Evolutionary conservation across 306 rosid genomes (phyloP), one percentile per base, ranked within the genome.

Genomic region (Rosa multiflora): DNA sequence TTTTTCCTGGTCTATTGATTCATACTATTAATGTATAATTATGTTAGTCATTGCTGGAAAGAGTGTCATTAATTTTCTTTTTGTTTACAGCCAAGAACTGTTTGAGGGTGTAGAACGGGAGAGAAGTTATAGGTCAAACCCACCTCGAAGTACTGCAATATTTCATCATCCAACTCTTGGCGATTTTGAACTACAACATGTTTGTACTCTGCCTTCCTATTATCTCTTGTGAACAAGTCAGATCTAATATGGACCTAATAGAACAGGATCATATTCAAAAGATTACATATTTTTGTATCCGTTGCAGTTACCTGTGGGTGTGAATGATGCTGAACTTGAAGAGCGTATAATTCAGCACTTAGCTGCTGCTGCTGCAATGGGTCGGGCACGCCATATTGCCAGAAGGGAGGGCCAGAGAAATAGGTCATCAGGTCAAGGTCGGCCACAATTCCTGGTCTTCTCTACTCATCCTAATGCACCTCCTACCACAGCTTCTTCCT

Each of bases 321-420:
- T 91, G 51, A 90, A 84, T 86, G 98, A 93, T 78, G 90, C 94
- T 77, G 98, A 95, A 79, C 97, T 95, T 86, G 99, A 95, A 79
- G 99, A 95, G 88, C 96, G 95, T 44, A 93, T 95, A 53, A 89
- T 95, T 70, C 99, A 95, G 82, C 98, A 95, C 89, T 83, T 95
- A 55, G 99, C 99, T 79, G 99, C 99, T 71, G 98, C 99, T 23
- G 98, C 99, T 53, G 98, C 99, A 75, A 95, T 95, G 99, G 99
- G 99, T 75, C 86, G 95, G 77, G 98, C 99, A 64, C 97, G 94
- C 55, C 97, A 95, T 53, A 83, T 90, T 85, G 90, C 97, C 74
- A 91, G 99, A 85, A 88, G 99, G 89, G 99, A 95, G 63, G 91
- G 94, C 85, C 99, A 90, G 73, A 95, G 97, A 76, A 86, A 82